Percentiles rank a stretch among this genome's conserved stretches.
Evolutionary conservation across 345 rosid genomes (phyloP).

Genomic region (Triadica sebifera): DNA sequence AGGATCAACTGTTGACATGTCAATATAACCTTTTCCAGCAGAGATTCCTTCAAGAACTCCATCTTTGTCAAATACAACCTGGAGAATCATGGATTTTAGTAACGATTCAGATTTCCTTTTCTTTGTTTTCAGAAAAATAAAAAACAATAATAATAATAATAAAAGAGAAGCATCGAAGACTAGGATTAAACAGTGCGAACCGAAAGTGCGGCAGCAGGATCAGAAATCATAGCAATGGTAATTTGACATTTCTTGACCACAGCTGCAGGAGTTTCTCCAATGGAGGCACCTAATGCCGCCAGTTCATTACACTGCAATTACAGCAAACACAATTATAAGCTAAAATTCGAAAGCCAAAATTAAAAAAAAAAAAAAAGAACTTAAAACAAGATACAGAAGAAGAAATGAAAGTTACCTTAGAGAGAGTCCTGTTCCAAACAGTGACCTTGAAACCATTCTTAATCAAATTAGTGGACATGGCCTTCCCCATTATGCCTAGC

Average conservation of each 20-base stretch:
- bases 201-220: conserved; percentile 85
- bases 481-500: conserved; percentile 95
- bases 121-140: not conserved
- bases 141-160: not conserved
- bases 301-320: conserved; percentile 75
- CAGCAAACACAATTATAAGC: conserved; percentile 9
- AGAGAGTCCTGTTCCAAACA: conserved; percentile 91
- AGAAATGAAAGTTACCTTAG: conserved; percentile 51
- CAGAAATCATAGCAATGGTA: conserved; percentile 88
- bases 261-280: conserved; percentile 79
- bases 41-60: conserved; percentile 77
- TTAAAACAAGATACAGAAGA: not conserved
- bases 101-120: not conserved
- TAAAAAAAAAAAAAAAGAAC: not conserved
- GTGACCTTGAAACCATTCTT: conserved; percentile 81
- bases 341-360: not conserved
- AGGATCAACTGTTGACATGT: conserved; percentile 94
- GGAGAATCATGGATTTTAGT: conserved; percentile 16
- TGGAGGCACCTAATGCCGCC: conserved; percentile 73
- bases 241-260: conserved; percentile 82
- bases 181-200: conserved; percentile 28
- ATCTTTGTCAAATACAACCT: conserved; percentile 85
- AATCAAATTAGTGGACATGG: conserved; percentile 83
- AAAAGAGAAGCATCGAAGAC: not conserved
- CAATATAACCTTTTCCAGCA: conserved; percentile 74